phyloP scores from a whole-genome alignment of 306 rosid genomes.

The Cucumis sativus region DNA sequence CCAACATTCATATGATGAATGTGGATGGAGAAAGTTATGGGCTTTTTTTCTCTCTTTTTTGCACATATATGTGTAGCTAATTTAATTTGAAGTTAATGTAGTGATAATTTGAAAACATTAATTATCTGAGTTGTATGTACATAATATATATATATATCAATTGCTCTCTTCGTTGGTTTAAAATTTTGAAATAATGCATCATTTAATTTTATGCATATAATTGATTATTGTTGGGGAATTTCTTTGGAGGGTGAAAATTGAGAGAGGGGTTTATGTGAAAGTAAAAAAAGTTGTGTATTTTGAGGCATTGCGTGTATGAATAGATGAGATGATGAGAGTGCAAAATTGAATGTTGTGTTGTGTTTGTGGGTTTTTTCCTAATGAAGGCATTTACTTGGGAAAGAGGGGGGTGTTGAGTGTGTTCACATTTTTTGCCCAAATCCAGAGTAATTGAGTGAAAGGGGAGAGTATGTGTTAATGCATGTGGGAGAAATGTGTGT shows the following conservation, averaged over 20 bases:
- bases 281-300: neutral
- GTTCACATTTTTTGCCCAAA: neutral
- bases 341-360: neutral
- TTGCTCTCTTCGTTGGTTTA: neutral
- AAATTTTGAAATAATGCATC: neutral
- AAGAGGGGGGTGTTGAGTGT: neutral
- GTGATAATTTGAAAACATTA: neutral
- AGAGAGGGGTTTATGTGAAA: neutral
- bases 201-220: neutral
- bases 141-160: neutral
- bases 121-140: neutral
- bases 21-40: constrained; percentile 1
- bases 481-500: neutral
- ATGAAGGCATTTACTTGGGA: neutral
- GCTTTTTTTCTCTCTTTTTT: neutral
- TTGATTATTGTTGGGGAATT: neutral
- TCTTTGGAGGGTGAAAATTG: neutral
- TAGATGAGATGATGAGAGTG: neutral
- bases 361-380: neutral
- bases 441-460: neutral
- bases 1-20: constrained; percentile 5
- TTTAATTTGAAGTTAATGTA: neutral
- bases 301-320: neutral
- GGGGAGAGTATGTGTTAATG: neutral
- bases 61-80: constrained; percentile 1